Evolutionary conservation across 2,329 filamentous ascomycete genomes (phyloP).

Genomic region (Apiospora rasikravindrae): DNA sequence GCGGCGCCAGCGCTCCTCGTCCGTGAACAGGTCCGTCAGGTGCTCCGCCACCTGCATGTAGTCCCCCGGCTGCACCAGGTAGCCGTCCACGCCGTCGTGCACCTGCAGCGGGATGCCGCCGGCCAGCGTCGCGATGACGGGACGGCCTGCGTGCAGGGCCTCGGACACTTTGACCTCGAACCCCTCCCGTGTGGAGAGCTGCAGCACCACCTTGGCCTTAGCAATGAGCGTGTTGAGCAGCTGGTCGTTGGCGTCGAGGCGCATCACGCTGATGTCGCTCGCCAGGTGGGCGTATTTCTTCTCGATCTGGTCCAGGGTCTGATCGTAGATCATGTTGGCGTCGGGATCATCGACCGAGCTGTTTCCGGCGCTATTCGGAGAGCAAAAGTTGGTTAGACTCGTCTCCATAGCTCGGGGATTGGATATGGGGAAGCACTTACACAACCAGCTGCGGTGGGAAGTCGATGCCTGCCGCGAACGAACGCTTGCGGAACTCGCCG

Average conservation of each 20-base stretch:
- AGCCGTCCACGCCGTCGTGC: conserved; percentile 73
- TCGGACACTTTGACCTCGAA: conserved; percentile 90
- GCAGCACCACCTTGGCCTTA: conserved; percentile 74
- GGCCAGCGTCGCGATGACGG: conserved; percentile 74
- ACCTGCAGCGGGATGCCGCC: conserved; percentile 86
- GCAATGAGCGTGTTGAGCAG: conserved; percentile 78
- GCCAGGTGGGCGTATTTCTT: conserved; percentile 65
- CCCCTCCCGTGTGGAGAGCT: conserved; percentile 81
- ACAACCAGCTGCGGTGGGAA: conserved; percentile 75
- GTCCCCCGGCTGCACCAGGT: conserved; percentile 74
- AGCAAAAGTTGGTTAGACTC: background rate
- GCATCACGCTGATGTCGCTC: conserved; percentile 74
- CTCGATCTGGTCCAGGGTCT: conserved; percentile 72
- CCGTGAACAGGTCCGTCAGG: conserved; percentile 68
- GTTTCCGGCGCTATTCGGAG: conserved; percentile 63
- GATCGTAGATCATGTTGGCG: conserved; percentile 72
- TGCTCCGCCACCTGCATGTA: conserved; percentile 71
- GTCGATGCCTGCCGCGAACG: conserved; percentile 56
- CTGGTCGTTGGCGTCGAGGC: conserved; percentile 79
- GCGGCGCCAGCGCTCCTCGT: conserved; percentile 66
- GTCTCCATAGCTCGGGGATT: background rate
- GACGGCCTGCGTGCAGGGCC: conserved; percentile 79
- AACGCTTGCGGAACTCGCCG: conserved; percentile 69
- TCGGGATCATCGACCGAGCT: conserved; percentile 84
- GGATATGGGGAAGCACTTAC: conserved; percentile 37